Conservation (phyloP, 495 filamentous ascomycete species). For the Penicillium mononematosum region DNA sequence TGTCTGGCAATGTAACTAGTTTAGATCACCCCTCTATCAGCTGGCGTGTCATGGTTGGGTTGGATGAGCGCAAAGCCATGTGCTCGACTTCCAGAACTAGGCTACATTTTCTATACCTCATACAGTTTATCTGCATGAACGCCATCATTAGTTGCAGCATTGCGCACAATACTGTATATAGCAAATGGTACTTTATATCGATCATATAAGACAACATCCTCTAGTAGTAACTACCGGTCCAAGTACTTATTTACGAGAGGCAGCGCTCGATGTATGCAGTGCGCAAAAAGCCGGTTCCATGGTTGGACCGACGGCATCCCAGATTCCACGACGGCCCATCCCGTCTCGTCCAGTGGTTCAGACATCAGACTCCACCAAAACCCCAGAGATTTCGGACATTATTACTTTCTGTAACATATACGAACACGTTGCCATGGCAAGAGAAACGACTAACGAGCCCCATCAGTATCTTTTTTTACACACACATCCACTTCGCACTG, state of each 20-base stretch:
- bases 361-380: conserved; percentile 30
- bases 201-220: not conserved
- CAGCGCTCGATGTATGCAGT: conserved; percentile 11
- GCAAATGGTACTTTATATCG: not conserved
- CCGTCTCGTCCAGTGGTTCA: conserved; percentile 34
- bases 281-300: conserved; percentile 20
- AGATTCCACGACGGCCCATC: conserved; percentile 23
- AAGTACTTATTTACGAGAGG: conserved; percentile 2
- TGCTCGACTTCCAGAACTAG: conserved; percentile 29
- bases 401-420: conserved; percentile 12
- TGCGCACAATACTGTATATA: conserved; percentile 2
- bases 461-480: conserved; percentile 20
- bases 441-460: conserved; percentile 8
- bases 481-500: conserved; percentile 15
- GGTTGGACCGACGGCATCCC: conserved; percentile 23
- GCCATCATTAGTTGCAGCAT: conserved; percentile 16
- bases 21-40: conserved; percentile 12
- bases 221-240: not conserved
- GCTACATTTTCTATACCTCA: conserved; percentile 16
- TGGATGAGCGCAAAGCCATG: conserved; percentile 27
- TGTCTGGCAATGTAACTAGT: conserved; percentile 5
- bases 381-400: conserved; percentile 11
- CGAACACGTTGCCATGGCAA: conserved; percentile 34
- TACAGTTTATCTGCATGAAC: conserved; percentile 30
- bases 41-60: conserved; percentile 26